Conservation (phyloP, 148 eudicot species). For the Pouteria glomerata region DNA sequence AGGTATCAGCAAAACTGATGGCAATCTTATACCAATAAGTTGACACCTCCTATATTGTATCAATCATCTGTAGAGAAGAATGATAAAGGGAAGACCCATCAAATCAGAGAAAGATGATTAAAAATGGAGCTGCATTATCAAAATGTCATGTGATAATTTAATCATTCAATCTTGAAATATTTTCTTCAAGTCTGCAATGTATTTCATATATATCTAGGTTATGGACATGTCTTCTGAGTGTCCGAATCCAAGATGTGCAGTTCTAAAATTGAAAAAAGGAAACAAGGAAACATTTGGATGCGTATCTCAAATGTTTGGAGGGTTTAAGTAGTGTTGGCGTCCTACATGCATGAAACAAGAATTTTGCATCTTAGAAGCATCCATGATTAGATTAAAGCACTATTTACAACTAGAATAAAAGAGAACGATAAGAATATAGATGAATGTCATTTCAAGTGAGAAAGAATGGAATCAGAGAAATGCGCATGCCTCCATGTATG, state of each 20-base stretch:
- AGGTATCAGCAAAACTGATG: not conserved
- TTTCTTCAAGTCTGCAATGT: no score
- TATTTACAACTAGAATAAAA: not conserved
- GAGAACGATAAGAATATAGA: not conserved
- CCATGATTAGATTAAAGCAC: no score
- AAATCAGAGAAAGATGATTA: not conserved
- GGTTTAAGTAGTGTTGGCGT: no score
- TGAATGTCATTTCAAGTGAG: slow-evolving; percentile 1
- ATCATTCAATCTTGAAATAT: no score
- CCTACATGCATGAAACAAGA: no score
- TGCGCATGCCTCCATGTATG: slow-evolving; percentile 82
- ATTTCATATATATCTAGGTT: no score
- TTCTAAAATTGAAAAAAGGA: no score
- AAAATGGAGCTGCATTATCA: not conserved
- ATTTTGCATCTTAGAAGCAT: no score
- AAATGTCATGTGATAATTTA: not conserved
- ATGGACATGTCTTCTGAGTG: no score
- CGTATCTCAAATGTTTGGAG: no score
- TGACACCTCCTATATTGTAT: not conserved
- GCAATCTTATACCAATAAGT: not conserved
- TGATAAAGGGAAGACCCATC: not conserved
- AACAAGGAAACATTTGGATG: no score
- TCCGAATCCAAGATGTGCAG: no score
- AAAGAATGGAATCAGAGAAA: slow-evolving; percentile 13
- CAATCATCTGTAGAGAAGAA: not conserved